Conservation (phyloP, 148 eudicot species). For the Diospyros lotus region DNA sequence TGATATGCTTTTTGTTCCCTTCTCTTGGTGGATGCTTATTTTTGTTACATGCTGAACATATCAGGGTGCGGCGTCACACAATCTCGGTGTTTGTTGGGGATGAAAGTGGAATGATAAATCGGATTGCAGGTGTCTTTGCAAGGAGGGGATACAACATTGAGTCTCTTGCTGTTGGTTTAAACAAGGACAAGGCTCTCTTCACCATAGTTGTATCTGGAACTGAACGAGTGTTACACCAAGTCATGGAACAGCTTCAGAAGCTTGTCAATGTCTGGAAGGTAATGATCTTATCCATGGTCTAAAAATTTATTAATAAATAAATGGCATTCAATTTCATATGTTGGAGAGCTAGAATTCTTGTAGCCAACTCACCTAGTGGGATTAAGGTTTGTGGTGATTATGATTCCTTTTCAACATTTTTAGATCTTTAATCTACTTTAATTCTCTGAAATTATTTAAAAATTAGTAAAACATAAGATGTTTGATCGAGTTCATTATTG, state of each 20-base stretch:
- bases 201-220: conserved; percentile 91
- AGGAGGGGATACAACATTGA: conserved; percentile 93
- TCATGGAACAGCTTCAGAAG: conserved; percentile 86
- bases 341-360: too few relatives aligned
- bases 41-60: not conserved
- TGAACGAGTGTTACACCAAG: conserved; percentile 77
- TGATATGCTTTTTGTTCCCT: not conserved
- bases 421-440: not conserved
- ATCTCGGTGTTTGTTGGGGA: conserved; percentile 94
- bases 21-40: conserved; percentile 8
- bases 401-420: not conserved
- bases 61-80: conserved; percentile 73
- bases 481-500: not conserved
- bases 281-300: not conserved
- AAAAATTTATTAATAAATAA: too few relatives aligned
- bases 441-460: not conserved
- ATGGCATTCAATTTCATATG: too few relatives aligned
- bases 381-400: too few relatives aligned
- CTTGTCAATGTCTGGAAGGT: conserved; percentile 87
- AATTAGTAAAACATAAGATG: not conserved
- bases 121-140: conserved; percentile 92
- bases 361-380: too few relatives aligned
- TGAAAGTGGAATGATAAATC: conserved; percentile 91
- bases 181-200: conserved; percentile 88
- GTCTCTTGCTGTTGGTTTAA: conserved; percentile 95